phyloP scores from a whole-genome alignment of 2,329 filamentous ascomycete species.

The Cladosporium cucumerinum region DNA sequence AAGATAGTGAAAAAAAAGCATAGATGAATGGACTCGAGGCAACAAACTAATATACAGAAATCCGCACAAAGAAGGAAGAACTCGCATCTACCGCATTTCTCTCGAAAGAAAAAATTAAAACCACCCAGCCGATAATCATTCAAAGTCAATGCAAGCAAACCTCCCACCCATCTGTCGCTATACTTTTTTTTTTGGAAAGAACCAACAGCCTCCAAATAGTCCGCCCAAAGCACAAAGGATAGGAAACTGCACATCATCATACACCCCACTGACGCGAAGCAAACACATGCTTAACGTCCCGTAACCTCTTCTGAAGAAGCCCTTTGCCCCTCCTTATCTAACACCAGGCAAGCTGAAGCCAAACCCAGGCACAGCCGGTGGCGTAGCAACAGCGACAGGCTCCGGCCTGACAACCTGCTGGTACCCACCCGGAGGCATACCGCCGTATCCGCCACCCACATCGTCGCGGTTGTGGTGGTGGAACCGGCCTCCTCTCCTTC shows the following conservation, averaged over 20 bases:
- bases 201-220: background rate
- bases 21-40: background rate
- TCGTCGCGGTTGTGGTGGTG: constrained; percentile 16
- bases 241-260: background rate
- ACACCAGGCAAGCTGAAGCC: constrained; percentile 33
- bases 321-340: background rate
- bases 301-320: background rate
- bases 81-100: background rate
- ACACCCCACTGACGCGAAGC: background rate
- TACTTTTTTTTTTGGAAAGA: background rate
- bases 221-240: background rate
- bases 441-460: constrained; percentile 18
- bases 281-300: background rate
- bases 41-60: background rate
- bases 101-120: background rate
- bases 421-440: constrained; percentile 17
- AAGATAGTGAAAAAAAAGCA: background rate
- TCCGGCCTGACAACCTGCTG: constrained; percentile 28
- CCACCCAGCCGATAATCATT: background rate
- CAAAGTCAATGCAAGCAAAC: background rate
- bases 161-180: background rate
- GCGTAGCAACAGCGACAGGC: constrained; percentile 38
- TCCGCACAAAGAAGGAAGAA: background rate
- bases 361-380: constrained; percentile 40
- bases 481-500: constrained; percentile 24